phyloP scores from a whole-genome alignment of 163 green algal genomes.

The Chlamydomonas reinhardtii region DNA sequence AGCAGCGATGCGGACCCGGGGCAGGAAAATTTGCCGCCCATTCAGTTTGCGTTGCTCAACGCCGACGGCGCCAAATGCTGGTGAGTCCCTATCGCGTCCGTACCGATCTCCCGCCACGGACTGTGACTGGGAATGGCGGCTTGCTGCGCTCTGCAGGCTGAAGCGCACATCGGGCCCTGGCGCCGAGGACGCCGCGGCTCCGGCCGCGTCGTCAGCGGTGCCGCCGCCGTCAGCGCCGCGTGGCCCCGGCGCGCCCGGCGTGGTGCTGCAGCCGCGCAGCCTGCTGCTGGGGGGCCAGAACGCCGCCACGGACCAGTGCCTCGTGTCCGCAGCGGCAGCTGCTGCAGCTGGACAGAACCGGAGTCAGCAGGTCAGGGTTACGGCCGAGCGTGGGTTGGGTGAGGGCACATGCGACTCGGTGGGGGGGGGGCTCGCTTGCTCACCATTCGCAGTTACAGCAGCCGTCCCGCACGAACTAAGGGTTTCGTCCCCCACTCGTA shows the following conservation, averaged over 20 bases:
- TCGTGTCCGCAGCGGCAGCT: background rate
- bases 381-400: background rate
- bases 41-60: background rate
- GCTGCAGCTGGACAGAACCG: background rate
- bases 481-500: too few relatives aligned
- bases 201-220: too few relatives aligned
- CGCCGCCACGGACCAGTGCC: conserved; percentile 5
- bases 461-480: too few relatives aligned
- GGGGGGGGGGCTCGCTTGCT: background rate
- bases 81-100: background rate
- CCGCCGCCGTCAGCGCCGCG: background rate
- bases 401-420: background rate
- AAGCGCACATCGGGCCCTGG: too few relatives aligned
- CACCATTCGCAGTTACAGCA: background rate
- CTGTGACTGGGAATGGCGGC: fast-evolving
- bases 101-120: background rate
- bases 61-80: conserved; percentile 31
- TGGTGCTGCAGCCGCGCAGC: background rate
- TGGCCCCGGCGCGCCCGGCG: background rate
- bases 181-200: background rate
- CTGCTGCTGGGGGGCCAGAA: background rate
- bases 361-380: background rate
- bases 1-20: background rate
- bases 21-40: conserved; percentile 18
- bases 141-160: background rate